Evolutionary conservation across 2,329 filamentous ascomycete genomes (phyloP), one percentile per base, ranked within the genome.

Genomic region (Biscogniauxia sp.): DNA sequence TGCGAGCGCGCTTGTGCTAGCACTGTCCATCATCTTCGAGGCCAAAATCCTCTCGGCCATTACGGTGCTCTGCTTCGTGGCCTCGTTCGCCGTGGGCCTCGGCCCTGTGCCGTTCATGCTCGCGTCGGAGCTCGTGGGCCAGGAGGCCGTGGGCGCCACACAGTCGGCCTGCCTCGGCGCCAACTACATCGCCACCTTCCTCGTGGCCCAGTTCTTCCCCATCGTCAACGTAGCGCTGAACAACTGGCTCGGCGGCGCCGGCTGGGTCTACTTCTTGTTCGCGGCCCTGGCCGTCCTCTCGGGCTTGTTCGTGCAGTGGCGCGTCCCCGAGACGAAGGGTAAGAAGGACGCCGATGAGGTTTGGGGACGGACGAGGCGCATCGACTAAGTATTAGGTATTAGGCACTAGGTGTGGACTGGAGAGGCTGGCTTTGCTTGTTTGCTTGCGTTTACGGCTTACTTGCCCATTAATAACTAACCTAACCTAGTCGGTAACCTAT

Each of bases 61-160:
- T 0, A 87, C 92, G 0, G 93, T 96, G 0, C 80, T 97, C 11
- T 78, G 89, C 25, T 99, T 98, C 70, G 95, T 98, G 1, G 89
- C 86, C 4, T 92, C 90, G 71, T 99, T 97, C 68, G 95, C 91
- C 0, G 84, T 97, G 15, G 95, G 95, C 0, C 83, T 99, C 0
- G 95, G 95, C 0, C 95, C 95, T 0, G 92, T 99, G 0, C 95
- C 95, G 0, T 99, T 98, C 75, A 96, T 98, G 66, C 83, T 99
- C 53, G 89, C 93, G 0, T 93, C 91, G 1, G 95, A 98, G 76
- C 84, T 98, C 2, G 95, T 98, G 0, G 90, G 88, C 0, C 88
- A 92, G 13, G 92, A 97, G 73, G 95, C 94, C 0, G 93, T 97
- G 0, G 93, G 94, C 1, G 92, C 94, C 0, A 90, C 92, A 0